These are phyloP conservation scores for Fusarium odoratissimum DNA, from an alignment of 2,329 filamentous ascomycete species.

Conservation along the genomic window DNA sequence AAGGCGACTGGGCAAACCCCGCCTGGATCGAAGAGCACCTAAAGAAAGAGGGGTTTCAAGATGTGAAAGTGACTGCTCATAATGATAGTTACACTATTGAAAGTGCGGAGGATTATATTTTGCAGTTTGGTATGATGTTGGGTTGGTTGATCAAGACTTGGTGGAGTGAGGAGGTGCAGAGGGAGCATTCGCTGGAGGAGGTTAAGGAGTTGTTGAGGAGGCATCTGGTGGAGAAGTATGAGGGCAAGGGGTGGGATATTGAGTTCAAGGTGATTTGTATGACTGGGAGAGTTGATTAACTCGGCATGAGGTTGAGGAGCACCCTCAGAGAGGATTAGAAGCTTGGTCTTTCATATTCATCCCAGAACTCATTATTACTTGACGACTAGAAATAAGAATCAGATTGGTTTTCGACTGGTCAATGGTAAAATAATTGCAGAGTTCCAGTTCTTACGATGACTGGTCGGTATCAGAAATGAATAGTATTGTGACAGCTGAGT, in stretches of 20 bases:
- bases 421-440: background rate
- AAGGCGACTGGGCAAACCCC: slow-evolving; percentile 54
- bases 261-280: slow-evolving; percentile 41
- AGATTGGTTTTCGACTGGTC: background rate
- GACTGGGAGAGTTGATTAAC: slow-evolving; percentile 40
- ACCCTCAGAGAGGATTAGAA: no score
- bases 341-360: background rate
- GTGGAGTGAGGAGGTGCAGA: slow-evolving; percentile 55
- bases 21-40: slow-evolving; percentile 55
- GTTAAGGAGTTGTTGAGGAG: slow-evolving; percentile 50
- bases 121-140: slow-evolving; percentile 53
- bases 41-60: slow-evolving; percentile 49
- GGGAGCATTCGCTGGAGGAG: slow-evolving; percentile 52
- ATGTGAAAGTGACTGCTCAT: slow-evolving; percentile 51
- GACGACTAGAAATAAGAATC: background rate
- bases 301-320: no score
- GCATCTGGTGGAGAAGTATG: slow-evolving; percentile 56
- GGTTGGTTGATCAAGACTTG: slow-evolving; percentile 51
- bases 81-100: slow-evolving; percentile 44
- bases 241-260: slow-evolving; percentile 43
- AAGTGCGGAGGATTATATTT: slow-evolving; percentile 52
- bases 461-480: background rate
- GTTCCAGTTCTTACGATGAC: background rate
- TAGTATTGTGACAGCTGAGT: background rate
- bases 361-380: no score